Evolutionary conservation across 2,329 filamentous ascomycete species (phyloP).

Genomic region (Fusarium transvaalense): DNA sequence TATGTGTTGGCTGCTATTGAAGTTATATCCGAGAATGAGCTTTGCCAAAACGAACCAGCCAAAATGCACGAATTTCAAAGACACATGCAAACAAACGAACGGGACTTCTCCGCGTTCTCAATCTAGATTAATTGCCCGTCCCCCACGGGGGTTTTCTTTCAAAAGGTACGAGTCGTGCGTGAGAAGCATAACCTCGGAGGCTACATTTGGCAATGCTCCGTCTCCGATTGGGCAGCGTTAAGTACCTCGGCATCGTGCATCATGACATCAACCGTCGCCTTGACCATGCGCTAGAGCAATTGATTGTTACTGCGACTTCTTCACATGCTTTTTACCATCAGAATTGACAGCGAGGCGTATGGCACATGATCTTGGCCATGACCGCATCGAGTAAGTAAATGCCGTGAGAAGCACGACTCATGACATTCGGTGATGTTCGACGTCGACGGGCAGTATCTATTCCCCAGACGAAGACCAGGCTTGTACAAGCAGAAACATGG

Average conservation of each 20-base stretch:
- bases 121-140: slow-evolving; percentile 17
- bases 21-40: background rate
- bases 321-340: slow-evolving; percentile 38
- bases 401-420: slow-evolving; percentile 34
- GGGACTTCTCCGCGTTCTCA: slow-evolving; percentile 30
- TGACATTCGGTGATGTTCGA: slow-evolving; percentile 27
- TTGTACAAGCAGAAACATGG: slow-evolving; percentile 13
- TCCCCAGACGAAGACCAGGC: slow-evolving; percentile 18
- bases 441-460: slow-evolving; percentile 10
- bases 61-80: background rate
- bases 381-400: slow-evolving; percentile 35
- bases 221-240: slow-evolving; percentile 37
- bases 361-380: slow-evolving; percentile 45
- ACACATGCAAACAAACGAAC: slow-evolving; percentile 16
- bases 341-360: slow-evolving; percentile 29
- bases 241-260: slow-evolving; percentile 46
- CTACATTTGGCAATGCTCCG: slow-evolving; percentile 42
- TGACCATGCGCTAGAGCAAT: slow-evolving; percentile 27
- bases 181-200: slow-evolving; percentile 33
- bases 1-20: background rate
- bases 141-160: slow-evolving; percentile 15
- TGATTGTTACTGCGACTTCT: slow-evolving; percentile 22
- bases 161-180: slow-evolving; percentile 21
- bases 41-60: background rate
- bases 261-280: slow-evolving; percentile 45